Percentiles rank a stretch among this genome's conserved stretches.
Evolutionary conservation across 306 rosid species (phyloP).

Genomic region (Fragaria nilgerrensis): DNA sequence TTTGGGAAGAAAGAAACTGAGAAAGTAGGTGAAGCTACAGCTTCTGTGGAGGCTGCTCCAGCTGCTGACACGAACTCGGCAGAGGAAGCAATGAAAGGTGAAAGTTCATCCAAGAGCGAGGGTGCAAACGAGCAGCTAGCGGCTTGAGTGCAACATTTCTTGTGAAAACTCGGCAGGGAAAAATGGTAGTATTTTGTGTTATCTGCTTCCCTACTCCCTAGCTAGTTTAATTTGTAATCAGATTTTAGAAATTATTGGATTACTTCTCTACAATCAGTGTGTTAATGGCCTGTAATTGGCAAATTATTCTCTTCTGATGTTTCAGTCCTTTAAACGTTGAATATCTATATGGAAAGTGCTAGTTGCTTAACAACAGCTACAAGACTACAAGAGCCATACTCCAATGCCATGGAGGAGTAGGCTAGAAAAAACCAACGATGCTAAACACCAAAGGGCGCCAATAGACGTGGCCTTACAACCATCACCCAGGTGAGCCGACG

Average conservation of each 20-base stretch:
- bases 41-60: constrained; percentile 13
- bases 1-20: constrained; percentile 62
- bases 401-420: no score
- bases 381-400: neutral
- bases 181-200: neutral
- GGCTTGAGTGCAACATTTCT: constrained; percentile 29
- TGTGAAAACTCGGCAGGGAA: neutral
- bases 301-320: neutral
- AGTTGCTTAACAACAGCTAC: neutral
- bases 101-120: constrained; percentile 37
- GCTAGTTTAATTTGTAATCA: neutral
- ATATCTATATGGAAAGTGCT: neutral
- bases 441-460: no score
- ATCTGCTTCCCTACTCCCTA: constrained; percentile 14
- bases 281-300: neutral
- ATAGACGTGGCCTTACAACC: no score
- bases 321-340: neutral
- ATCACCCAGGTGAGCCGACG: no score
- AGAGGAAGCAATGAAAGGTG: constrained; percentile 24
- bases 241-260: neutral
- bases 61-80: constrained; percentile 27
- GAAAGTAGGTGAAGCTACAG: constrained; percentile 22
- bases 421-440: no score
- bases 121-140: constrained; percentile 33
- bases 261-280: neutral